Conservation (phyloP, 2,329 filamentous ascomycete species). For the Curvularia sp. region DNA sequence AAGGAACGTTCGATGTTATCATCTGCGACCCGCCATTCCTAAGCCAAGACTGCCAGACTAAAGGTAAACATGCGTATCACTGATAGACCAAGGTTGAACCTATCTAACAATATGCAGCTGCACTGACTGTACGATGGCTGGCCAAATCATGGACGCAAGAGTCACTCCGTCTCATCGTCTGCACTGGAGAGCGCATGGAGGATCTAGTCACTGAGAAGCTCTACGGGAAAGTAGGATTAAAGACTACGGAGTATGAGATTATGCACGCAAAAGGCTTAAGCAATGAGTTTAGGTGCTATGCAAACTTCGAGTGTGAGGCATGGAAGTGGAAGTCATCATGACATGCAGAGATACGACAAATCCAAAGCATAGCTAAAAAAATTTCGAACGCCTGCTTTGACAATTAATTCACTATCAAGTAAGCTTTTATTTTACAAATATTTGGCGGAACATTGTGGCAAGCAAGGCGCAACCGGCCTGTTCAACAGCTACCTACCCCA, state of each 20-base stretch:
- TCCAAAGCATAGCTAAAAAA: background rate
- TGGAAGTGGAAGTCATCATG: conserved; percentile 48
- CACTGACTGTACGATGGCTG: conserved; percentile 78
- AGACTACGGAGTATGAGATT: conserved; percentile 72
- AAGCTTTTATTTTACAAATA: background rate
- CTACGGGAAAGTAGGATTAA: conserved; percentile 69
- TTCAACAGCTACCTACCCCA: conserved; percentile 28
- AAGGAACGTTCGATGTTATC: conserved; percentile 70
- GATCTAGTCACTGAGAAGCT: conserved; percentile 65
- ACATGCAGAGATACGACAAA: background rate
- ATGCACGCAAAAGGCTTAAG: conserved; percentile 75
- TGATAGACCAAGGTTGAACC: background rate
- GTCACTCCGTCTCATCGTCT: conserved; percentile 64
- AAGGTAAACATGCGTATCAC: conserved; percentile 58
- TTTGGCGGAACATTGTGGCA: background rate
- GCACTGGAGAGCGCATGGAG: conserved; percentile 81
- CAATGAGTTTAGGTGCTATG: conserved; percentile 82
- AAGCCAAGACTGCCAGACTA: conserved; percentile 81
- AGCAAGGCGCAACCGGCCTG: conserved; percentile 10
- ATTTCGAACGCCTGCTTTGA: no score
- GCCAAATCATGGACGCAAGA: conserved; percentile 59
- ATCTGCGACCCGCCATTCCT: conserved; percentile 82
- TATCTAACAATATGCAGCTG: conserved; percentile 59
- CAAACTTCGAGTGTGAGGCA: conserved; percentile 72
- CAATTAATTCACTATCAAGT: background rate